A percentile compares a stretch with the other conserved stretches of the same genome.
Conservation (phyloP, 176 grass and related monocot species). For the Zoysia pacifica region DNA sequence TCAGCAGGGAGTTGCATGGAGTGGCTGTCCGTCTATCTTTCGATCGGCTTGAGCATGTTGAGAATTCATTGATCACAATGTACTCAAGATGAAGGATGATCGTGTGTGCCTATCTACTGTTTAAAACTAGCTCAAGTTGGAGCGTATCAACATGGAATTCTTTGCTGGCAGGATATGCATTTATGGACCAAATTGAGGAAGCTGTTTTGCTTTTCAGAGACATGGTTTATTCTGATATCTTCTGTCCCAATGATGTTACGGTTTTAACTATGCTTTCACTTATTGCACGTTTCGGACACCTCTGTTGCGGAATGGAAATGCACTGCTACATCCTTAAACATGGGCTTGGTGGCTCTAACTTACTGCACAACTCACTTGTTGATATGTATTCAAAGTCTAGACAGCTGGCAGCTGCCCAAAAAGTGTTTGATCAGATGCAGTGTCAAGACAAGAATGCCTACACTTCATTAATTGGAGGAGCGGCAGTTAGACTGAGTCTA, state of each 20-base stretch:
- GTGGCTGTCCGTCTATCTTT: conserved; percentile 42
- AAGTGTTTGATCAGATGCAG: conserved; percentile 54
- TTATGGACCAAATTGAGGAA: conserved; percentile 48
- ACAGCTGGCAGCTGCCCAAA: conserved; percentile 38
- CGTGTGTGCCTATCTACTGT: conserved; percentile 38
- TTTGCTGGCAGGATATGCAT: conserved; percentile 59
- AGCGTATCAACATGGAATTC: conserved; percentile 62
- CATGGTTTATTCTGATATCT: conserved; percentile 41
- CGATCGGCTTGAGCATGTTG: conserved; percentile 36
- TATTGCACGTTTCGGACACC: conserved; percentile 44
- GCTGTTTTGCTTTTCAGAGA: conserved; percentile 50
- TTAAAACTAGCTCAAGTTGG: conserved; percentile 29
- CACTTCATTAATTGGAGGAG: conserved; percentile 51
- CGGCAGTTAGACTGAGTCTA: neutral
- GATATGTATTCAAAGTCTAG: conserved; percentile 67
- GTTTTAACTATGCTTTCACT: conserved; percentile 60
- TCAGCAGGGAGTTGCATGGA: conserved; percentile 64
- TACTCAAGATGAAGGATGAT: conserved; percentile 46
- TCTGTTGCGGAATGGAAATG: conserved; percentile 55
- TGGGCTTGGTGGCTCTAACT: conserved; percentile 32
- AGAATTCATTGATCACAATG: conserved; percentile 58
- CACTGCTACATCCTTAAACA: conserved; percentile 68
- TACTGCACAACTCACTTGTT: conserved; percentile 61
- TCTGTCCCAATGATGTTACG: conserved; percentile 55
- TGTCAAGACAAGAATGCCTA: conserved; percentile 48